Evolutionary conservation across 495 filamentous ascomycete species (phyloP).

Genomic region (Penicilliopsis zonata): DNA sequence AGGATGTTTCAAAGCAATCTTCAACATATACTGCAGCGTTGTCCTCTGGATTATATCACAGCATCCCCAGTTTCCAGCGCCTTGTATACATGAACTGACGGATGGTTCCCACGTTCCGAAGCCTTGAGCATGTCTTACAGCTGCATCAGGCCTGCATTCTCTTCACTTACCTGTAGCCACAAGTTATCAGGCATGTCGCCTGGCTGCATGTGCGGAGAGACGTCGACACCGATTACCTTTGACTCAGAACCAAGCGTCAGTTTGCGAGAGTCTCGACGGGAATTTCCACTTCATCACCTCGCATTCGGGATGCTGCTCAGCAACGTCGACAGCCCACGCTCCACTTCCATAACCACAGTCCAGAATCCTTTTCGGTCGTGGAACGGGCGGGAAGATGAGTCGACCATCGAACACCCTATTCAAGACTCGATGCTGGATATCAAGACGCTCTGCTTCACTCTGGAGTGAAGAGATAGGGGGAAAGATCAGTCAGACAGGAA

Average conservation of each 20-base stretch:
- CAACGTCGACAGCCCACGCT: slow-evolving; percentile 47
- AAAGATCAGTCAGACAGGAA: slow-evolving; percentile 2
- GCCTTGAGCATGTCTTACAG: too few relatives aligned
- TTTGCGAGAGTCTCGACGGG: neutral
- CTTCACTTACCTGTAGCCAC: slow-evolving; percentile 51
- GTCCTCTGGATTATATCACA: too few relatives aligned
- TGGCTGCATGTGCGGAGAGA: slow-evolving; percentile 62
- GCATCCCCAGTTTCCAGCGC: too few relatives aligned
- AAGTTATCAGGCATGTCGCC: slow-evolving; percentile 58
- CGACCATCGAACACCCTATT: slow-evolving; percentile 60
- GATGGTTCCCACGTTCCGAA: too few relatives aligned
- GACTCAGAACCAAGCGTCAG: slow-evolving; percentile 11
- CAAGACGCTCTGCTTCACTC: slow-evolving; percentile 72
- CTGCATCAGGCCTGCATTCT: too few relatives aligned
- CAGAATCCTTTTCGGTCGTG: slow-evolving; percentile 50
- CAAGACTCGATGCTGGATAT: slow-evolving; percentile 58
- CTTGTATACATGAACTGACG: too few relatives aligned
- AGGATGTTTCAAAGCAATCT: too few relatives aligned
- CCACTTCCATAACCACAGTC: slow-evolving; percentile 69
- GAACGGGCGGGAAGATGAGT: slow-evolving; percentile 69
- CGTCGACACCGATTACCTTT: slow-evolving; percentile 73
- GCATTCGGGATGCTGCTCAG: slow-evolving; percentile 57
- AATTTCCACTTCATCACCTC: slow-evolving; percentile 39
- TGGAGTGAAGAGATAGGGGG: slow-evolving; percentile 26
- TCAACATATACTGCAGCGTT: too few relatives aligned